Conservation (phyloP, 2,329 filamentous ascomycete species). For the Fusarium subglutinans region DNA sequence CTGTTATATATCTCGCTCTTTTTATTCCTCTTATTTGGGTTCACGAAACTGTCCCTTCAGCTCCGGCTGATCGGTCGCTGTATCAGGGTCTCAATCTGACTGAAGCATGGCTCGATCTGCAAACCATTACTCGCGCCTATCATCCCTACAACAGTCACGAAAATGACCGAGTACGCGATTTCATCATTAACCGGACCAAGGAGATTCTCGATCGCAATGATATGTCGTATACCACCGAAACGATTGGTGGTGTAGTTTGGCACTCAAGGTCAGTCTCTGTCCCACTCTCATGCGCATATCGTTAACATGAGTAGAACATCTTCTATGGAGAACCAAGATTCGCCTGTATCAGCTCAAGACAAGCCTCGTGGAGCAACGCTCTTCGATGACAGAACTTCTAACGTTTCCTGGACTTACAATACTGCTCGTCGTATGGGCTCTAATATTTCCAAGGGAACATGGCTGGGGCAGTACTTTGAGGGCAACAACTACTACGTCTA, state of each 20-base stretch:
- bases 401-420: constrained; percentile 71
- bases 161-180: constrained; percentile 83
- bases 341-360: not conserved
- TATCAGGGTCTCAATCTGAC: constrained; percentile 77
- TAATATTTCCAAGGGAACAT: constrained; percentile 39
- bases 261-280: constrained; percentile 34
- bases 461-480: constrained; percentile 80
- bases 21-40: constrained; percentile 76
- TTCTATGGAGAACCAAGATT: not conserved
- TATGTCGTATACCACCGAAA: constrained; percentile 57
- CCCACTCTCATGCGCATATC: not conserved
- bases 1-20: constrained; percentile 79
- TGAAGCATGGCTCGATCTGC: constrained; percentile 87
- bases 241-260: constrained; percentile 45
- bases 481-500: constrained; percentile 93
- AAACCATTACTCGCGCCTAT: constrained; percentile 75
- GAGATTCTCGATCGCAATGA: constrained; percentile 73
- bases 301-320: constrained; percentile 19
- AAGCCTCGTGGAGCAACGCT: constrained; percentile 62
- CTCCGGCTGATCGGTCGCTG: constrained; percentile 61
- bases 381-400: constrained; percentile 82
- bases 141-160: constrained; percentile 89
- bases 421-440: constrained; percentile 21
- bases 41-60: constrained; percentile 78
- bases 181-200: constrained; percentile 76